phyloP scores from a whole-genome alignment of 441 rosid genomes.

The Bocquillonia castaneifolia region DNA sequence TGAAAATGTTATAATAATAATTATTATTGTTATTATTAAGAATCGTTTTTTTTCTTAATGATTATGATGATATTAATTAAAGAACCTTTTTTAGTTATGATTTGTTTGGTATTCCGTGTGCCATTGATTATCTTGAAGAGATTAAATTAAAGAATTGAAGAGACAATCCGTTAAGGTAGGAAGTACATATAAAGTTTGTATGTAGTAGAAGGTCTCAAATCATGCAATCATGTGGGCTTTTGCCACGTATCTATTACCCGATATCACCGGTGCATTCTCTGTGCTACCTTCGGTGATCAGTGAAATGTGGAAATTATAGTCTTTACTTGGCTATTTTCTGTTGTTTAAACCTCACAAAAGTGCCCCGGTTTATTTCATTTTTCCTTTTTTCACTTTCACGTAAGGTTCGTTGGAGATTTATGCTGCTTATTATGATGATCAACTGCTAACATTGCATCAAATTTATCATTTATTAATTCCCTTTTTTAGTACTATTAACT shows the following conservation, averaged over 20 bases:
- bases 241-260: conserved; percentile 34
- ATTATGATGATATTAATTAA: background rate
- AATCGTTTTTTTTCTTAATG: background rate
- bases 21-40: background rate
- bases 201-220: background rate
- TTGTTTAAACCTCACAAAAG: background rate
- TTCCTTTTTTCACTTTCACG: no score
- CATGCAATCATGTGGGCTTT: conserved; percentile 16
- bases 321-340: background rate
- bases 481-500: no score
- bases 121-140: conserved; percentile 20
- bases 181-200: background rate
- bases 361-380: background rate
- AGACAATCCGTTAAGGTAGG: conserved; percentile 26
- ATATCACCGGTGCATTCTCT: conserved; percentile 23
- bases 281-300: conserved; percentile 16
- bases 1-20: background rate
- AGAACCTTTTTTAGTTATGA: background rate
- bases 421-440: no score
- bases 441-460: no score
- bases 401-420: no score
- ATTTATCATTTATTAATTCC: no score
- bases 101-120: conserved; percentile 25
- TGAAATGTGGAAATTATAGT: conserved; percentile 23
- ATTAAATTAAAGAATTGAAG: conserved; percentile 1